These are phyloP conservation scores for Penicillium sp. DNA, from an alignment of 2,329 filamentous ascomycete species.

Conservation along the genomic window DNA sequence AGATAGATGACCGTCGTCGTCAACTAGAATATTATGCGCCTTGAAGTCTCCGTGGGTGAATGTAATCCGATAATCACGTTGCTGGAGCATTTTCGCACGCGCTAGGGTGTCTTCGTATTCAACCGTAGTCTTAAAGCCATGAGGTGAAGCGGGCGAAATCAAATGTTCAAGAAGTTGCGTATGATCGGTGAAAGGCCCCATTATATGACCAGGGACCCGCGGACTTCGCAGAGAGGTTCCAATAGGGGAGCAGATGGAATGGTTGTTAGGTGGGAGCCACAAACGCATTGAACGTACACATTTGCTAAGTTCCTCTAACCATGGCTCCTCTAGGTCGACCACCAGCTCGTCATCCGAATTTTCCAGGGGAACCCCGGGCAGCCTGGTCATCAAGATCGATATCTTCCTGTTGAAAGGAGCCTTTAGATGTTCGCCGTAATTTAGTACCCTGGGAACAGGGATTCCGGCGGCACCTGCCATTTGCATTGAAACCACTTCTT, in stretches of 20 bases:
- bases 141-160: constrained; percentile 20
- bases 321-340: constrained; percentile 25
- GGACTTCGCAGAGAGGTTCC: constrained; percentile 27
- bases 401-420: constrained; percentile 13
- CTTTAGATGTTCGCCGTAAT: constrained; percentile 28
- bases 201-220: constrained; percentile 29
- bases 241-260: constrained; percentile 28
- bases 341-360: constrained; percentile 25
- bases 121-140: constrained; percentile 23
- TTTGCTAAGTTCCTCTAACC: constrained; percentile 30
- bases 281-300: constrained; percentile 32
- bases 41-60: constrained; percentile 22
- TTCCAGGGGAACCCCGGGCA: constrained; percentile 29
- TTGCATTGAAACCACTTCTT: constrained; percentile 34
- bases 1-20: constrained; percentile 12
- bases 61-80: constrained; percentile 4
- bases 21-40: constrained; percentile 17
- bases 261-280: constrained; percentile 25
- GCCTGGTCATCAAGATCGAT: constrained; percentile 41
- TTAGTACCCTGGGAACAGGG: constrained; percentile 30
- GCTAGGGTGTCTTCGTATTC: constrained; percentile 23
- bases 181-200: constrained; percentile 27
- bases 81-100: constrained; percentile 15
- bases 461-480: constrained; percentile 32
- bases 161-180: constrained; percentile 27